A percentile compares a stretch with the other conserved stretches of the same genome.
These are phyloP conservation scores for Exophiala dermatitidis DNA, from an alignment of 2,329 filamentous ascomycete genomes.

Conservation along the genomic window DNA sequence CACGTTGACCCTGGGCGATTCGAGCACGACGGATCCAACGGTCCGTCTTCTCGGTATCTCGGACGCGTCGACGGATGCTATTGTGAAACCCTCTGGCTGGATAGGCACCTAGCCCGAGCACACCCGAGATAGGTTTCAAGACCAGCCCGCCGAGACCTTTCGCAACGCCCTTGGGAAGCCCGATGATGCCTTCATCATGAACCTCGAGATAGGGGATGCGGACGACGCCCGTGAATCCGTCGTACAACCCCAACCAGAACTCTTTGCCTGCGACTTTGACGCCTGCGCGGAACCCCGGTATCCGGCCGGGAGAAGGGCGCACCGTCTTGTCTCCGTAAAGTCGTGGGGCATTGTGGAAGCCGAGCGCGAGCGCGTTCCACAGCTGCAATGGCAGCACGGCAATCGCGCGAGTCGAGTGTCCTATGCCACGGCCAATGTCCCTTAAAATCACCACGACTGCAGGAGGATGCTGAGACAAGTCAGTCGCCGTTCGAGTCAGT, in stretches of 20 bases:
- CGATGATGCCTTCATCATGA: conserved; percentile 36
- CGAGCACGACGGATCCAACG: conserved; percentile 32
- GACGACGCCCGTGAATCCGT: conserved; percentile 41
- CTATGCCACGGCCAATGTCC: conserved; percentile 23
- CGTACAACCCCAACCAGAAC: conserved; percentile 39
- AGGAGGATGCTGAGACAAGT: conserved; percentile 5
- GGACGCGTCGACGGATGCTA: conserved; percentile 34
- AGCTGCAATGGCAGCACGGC: conserved; percentile 41
- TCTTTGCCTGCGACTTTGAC: conserved; percentile 40
- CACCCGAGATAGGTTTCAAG: conserved; percentile 40
- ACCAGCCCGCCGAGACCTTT: conserved; percentile 42
- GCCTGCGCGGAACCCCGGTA: conserved; percentile 44
- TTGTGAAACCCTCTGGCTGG: conserved; percentile 39
- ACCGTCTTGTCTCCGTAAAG: conserved; percentile 48
- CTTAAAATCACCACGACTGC: conserved; percentile 18
- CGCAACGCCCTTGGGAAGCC: conserved; percentile 39
- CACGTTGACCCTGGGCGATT: conserved; percentile 23
- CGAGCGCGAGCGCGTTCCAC: conserved; percentile 45
- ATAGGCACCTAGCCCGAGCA: conserved; percentile 38
- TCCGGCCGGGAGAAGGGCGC: conserved; percentile 34
- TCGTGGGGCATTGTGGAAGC: conserved; percentile 48
- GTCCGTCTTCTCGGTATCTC: conserved; percentile 33
- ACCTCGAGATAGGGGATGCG: conserved; percentile 40
- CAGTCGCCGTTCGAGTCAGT: conserved; percentile 7
- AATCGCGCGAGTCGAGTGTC: conserved; percentile 22